Conservation (phyloP, 192 early-diverging fungal species). For the Podila verticillata region DNA sequence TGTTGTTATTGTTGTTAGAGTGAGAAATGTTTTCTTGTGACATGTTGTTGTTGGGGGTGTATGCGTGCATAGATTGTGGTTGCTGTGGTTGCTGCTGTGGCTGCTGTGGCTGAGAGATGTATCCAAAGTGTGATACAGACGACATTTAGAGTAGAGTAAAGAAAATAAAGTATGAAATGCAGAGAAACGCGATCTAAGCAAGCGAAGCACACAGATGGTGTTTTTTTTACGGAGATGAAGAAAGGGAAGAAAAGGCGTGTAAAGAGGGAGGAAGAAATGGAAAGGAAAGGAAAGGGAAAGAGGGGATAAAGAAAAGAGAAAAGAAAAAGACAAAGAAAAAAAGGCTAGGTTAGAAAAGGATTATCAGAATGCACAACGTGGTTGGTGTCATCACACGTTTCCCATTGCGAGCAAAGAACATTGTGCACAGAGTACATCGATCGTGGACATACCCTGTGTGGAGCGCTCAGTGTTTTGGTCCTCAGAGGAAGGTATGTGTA, state of each 20-base stretch:
- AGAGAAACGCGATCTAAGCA: neutral
- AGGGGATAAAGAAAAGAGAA: neutral
- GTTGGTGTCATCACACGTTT: too few species aligned
- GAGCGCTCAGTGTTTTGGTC: too few species aligned
- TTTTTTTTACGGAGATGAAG: neutral
- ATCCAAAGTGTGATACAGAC: slow-evolving; percentile 2
- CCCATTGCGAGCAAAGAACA: too few species aligned
- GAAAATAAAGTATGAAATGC: neutral
- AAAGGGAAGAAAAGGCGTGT: neutral
- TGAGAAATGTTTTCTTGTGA: neutral
- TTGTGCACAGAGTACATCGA: too few species aligned
- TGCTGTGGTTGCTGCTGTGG: neutral
- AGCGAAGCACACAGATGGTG: neutral
- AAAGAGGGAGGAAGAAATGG: neutral
- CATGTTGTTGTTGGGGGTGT: neutral
- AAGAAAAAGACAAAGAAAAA: neutral
- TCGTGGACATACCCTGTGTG: too few species aligned
- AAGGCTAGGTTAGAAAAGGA: neutral
- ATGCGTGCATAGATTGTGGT: neutral
- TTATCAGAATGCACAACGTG: too few species aligned
- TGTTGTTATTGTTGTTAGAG: slow-evolving; percentile 2
- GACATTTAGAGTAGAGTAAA: neutral
- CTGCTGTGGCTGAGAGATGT: neutral
- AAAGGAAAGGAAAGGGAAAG: neutral
- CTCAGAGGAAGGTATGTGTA: too few species aligned